Conservation (phyloP, 768 basidiomycete species). For the Hericium rajendrae region DNA sequence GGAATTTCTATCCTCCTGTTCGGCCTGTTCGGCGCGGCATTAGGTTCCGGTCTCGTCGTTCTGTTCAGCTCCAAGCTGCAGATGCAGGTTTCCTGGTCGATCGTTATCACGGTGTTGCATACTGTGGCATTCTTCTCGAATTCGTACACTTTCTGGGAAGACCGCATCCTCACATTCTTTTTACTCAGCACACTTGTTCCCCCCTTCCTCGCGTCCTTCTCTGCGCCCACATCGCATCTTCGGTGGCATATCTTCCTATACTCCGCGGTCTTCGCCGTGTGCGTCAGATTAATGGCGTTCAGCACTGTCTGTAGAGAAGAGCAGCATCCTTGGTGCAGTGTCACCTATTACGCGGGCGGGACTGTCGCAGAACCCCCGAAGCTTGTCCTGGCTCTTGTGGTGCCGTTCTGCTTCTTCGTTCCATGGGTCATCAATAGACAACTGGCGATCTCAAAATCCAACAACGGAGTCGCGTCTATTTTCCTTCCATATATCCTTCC, state of each 20-base stretch:
- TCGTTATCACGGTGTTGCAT: conserved; percentile 55
- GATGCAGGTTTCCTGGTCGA: conserved; percentile 19
- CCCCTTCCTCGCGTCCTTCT: conserved; percentile 48
- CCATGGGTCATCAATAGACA: conserved; percentile 50
- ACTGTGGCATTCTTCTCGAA: conserved; percentile 78
- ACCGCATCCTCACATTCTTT: conserved; percentile 70
- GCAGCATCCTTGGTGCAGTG: conserved; percentile 80
- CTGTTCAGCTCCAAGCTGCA: conserved; percentile 3
- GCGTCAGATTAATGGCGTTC: conserved; percentile 64
- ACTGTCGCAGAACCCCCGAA: conserved; percentile 57
- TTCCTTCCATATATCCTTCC: conserved; percentile 53
- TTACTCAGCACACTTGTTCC: conserved; percentile 55
- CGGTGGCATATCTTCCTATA: conserved; percentile 71
- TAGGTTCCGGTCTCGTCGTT: conserved; percentile 29
- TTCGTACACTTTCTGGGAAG: conserved; percentile 98
- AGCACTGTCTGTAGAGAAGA: conserved; percentile 94
- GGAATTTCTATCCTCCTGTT: conserved; percentile 11
- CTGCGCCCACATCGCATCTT: conserved; percentile 59
- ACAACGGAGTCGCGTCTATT: conserved; percentile 59
- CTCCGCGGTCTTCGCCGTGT: conserved; percentile 51
- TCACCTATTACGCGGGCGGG: conserved; percentile 81
- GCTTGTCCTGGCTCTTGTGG: conserved; percentile 44
- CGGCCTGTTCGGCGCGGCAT: conserved; percentile 16
- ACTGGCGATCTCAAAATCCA: conserved; percentile 59
- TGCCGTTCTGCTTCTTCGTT: conserved; percentile 44